These are phyloP conservation scores for Podaxis pistillaris DNA, from an alignment of 768 basidiomycete species.

Conservation along the genomic window DNA sequence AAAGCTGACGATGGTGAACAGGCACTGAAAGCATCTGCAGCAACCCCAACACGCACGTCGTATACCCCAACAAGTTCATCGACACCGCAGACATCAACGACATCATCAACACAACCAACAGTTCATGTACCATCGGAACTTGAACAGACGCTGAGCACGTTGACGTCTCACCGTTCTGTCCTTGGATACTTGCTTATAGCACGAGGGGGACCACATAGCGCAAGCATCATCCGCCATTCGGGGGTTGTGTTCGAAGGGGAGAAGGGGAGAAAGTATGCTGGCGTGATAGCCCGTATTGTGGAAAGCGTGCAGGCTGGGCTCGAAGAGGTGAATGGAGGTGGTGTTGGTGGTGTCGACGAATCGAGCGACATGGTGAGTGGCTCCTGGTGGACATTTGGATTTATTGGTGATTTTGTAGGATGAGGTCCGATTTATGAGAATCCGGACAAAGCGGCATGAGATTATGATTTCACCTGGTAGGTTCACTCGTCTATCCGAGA, in stretches of 20 bases:
- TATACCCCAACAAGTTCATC: slow-evolving; percentile 22
- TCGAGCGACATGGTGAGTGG: slow-evolving; percentile 48
- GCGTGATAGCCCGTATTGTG: slow-evolving; percentile 71
- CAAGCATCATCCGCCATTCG: slow-evolving; percentile 80
- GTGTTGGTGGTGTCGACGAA: slow-evolving; percentile 29
- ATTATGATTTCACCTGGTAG: slow-evolving; percentile 92
- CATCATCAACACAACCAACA: slow-evolving; percentile 6
- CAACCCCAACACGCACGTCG: slow-evolving; percentile 13
- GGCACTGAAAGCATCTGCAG: background rate
- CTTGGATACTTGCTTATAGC: slow-evolving; percentile 86
- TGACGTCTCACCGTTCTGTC: slow-evolving; percentile 82
- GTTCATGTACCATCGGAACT: slow-evolving; percentile 68
- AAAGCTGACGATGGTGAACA: background rate
- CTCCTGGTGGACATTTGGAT: background rate
- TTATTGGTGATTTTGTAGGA: slow-evolving; percentile 48
- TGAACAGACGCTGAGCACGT: slow-evolving; percentile 71
- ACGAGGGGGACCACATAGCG: slow-evolving; percentile 52
- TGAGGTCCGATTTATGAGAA: slow-evolving; percentile 83
- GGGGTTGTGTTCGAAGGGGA: slow-evolving; percentile 87
- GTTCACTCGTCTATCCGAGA: slow-evolving; percentile 20
- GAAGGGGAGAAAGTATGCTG: slow-evolving; percentile 73
- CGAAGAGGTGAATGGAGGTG: slow-evolving; percentile 67
- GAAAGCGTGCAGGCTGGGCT: slow-evolving; percentile 76
- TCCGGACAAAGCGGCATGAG: slow-evolving; percentile 89
- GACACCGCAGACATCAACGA: slow-evolving; percentile 16